These are phyloP conservation scores for Colletotrichum tropicale DNA, from an alignment of 2,329 filamentous ascomycete species.

Conservation along the genomic window DNA sequence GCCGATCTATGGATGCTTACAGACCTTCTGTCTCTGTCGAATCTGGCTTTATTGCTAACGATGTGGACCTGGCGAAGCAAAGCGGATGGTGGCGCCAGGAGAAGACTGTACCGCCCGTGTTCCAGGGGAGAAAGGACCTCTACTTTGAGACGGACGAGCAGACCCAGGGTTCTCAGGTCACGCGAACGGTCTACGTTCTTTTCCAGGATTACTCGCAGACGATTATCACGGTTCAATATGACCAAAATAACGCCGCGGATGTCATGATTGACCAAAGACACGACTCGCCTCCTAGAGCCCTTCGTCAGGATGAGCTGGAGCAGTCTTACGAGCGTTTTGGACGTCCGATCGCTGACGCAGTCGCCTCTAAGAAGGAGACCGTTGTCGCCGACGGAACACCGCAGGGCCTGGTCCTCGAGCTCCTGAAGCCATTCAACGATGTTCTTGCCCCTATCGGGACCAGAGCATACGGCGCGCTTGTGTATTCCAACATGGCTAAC, in stretches of 20 bases:
- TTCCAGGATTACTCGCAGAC: constrained; percentile 98
- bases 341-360: constrained; percentile 74
- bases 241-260: constrained; percentile 74
- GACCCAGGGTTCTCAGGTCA: constrained; percentile 72
- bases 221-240: constrained; percentile 80
- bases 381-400: constrained; percentile 86
- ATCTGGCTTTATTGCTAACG: constrained; percentile 84
- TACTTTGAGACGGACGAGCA: constrained; percentile 83
- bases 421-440: constrained; percentile 74
- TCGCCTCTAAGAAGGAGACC: constrained; percentile 74
- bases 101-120: constrained; percentile 77
- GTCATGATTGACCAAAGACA: constrained; percentile 84
- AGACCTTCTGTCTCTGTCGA: constrained; percentile 78
- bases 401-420: constrained; percentile 76
- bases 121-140: constrained; percentile 84
- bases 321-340: constrained; percentile 83
- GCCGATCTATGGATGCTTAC: constrained; percentile 74
- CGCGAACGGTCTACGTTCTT: constrained; percentile 84
- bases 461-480: constrained; percentile 86
- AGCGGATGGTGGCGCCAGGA: constrained; percentile 89
- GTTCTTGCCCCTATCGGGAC: constrained; percentile 86
- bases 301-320: constrained; percentile 94
- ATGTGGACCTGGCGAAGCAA: constrained; percentile 77
- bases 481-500: constrained; percentile 95
- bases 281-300: constrained; percentile 77